A percentile compares a stretch with the other conserved stretches of the same genome.
These are phyloP conservation scores for Crithidia bombi DNA, from an alignment of 208 protist species.

Conservation along the genomic window DNA sequence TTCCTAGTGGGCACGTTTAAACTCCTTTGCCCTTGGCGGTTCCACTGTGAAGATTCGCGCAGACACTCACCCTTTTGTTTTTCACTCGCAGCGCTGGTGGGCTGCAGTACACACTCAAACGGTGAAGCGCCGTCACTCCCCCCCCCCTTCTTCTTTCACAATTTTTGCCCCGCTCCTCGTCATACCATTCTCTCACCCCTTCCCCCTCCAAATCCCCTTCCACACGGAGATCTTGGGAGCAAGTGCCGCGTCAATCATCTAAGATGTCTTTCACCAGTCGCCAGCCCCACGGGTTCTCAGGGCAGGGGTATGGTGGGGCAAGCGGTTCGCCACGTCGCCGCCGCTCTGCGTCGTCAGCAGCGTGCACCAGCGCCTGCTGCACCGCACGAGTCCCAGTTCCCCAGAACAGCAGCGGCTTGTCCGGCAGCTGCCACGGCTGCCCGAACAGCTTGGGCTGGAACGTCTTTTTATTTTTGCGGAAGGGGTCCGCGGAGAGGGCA, in stretches of 20 bases:
- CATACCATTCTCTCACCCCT: background rate
- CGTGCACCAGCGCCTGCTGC: constrained; percentile 86
- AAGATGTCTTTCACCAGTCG: constrained; percentile 76
- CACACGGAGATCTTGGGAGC: background rate
- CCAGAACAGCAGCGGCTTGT: constrained; percentile 88
- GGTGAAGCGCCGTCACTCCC: too few relatives aligned
- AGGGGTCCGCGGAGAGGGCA: constrained; percentile 58
- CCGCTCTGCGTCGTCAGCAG: constrained; percentile 76
- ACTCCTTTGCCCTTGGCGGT: too few relatives aligned
- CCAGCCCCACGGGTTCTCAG: constrained; percentile 90
- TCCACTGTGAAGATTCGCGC: too few relatives aligned
- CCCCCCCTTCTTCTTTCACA: too few relatives aligned
- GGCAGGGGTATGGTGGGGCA: constrained; percentile 78
- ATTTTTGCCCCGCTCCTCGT: too few relatives aligned
- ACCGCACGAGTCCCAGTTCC: constrained; percentile 76
- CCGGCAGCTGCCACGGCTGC: constrained; percentile 74
- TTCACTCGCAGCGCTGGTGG: too few relatives aligned
- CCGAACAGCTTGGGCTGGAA: constrained; percentile 72
- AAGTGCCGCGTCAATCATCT: constrained; percentile 42
- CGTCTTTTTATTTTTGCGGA: constrained; percentile 40
- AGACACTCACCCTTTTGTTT: too few relatives aligned
- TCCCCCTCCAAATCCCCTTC: too few relatives aligned
- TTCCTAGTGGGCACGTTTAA: too few relatives aligned
- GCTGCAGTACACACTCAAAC: too few relatives aligned
- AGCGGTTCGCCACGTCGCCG: constrained; percentile 56